Evolutionary conservation across 306 rosid species (phyloP).

Genomic region (Spatholobus suberectus): DNA sequence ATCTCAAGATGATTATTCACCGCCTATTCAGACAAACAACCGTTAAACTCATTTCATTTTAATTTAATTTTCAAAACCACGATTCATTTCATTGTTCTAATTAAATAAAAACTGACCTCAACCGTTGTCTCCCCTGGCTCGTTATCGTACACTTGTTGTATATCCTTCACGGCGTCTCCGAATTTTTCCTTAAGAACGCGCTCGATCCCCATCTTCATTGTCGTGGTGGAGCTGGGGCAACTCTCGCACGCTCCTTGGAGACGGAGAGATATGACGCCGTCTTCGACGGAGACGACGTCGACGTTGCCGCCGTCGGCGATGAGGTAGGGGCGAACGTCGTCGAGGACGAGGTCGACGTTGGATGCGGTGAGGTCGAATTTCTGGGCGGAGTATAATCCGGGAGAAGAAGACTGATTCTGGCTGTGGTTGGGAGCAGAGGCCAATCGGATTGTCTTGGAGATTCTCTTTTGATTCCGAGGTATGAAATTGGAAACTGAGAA

Average conservation of each 20-base stretch:
- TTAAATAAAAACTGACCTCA: slow-evolving; percentile 52
- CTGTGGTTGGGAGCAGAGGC: slow-evolving; percentile 49
- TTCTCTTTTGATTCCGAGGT: slow-evolving; percentile 21
- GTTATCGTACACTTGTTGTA: slow-evolving; percentile 68
- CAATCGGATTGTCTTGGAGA: slow-evolving; percentile 12
- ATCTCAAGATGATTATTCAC: slow-evolving; percentile 85
- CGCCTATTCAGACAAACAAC: slow-evolving; percentile 53
- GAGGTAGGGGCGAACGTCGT: slow-evolving; percentile 93
- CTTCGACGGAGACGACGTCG: slow-evolving; percentile 79
- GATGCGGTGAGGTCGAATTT: slow-evolving; percentile 68
- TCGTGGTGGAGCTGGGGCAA: slow-evolving; percentile 96
- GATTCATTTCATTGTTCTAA: neutral
- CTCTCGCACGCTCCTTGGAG: slow-evolving; percentile 96
- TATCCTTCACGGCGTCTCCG: slow-evolving; percentile 78
- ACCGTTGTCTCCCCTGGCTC: slow-evolving; percentile 57
- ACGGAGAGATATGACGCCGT: slow-evolving; percentile 85
- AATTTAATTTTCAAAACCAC: too few species aligned
- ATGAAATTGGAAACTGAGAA: slow-evolving; percentile 19
- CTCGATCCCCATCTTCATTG: slow-evolving; percentile 97
- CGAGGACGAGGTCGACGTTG: slow-evolving; percentile 90
- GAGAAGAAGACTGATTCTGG: slow-evolving; percentile 44
- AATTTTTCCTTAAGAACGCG: slow-evolving; percentile 92
- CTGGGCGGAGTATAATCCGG: slow-evolving; percentile 87
- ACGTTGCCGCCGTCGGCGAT: slow-evolving; percentile 95
- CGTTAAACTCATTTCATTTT: neutral